phyloP scores from a whole-genome alignment of 23 red algal genomes.

The Gracilaria gracilis region DNA sequence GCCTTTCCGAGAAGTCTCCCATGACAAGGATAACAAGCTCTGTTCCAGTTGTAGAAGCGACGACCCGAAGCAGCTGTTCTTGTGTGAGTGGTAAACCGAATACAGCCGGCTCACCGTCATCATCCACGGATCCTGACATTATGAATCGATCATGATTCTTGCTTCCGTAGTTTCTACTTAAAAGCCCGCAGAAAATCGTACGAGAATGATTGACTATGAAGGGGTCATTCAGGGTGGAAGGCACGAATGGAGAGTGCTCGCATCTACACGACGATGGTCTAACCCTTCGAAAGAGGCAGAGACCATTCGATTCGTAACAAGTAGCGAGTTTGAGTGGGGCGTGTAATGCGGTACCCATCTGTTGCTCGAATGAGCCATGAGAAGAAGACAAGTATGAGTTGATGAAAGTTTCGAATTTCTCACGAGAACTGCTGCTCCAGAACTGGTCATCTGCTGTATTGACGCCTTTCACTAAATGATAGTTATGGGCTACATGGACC shows the following conservation, averaged over 20 bases:
- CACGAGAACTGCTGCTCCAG: slow-evolving; percentile 78
- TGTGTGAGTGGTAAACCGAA: slow-evolving; percentile 68
- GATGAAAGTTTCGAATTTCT: slow-evolving; percentile 86
- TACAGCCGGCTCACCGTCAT: background rate
- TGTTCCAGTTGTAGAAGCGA: slow-evolving; percentile 29
- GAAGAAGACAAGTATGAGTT: slow-evolving; percentile 88
- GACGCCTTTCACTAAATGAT: slow-evolving; percentile 65
- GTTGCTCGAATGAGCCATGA: slow-evolving; percentile 84
- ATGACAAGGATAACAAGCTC: slow-evolving; percentile 59
- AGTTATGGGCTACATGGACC: slow-evolving; percentile 86
- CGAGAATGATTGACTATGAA: slow-evolving; percentile 69
- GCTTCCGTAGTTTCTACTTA: slow-evolving; percentile 38
- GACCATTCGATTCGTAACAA: slow-evolving; percentile 73
- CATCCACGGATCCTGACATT: slow-evolving; percentile 39
- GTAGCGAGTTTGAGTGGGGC: slow-evolving; percentile 87
- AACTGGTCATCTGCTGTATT: slow-evolving; percentile 45
- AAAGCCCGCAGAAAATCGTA: slow-evolving; percentile 85
- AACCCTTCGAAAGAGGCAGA: slow-evolving; percentile 75
- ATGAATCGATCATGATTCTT: slow-evolving; percentile 22
- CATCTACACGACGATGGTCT: slow-evolving; percentile 86
- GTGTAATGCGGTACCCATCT: slow-evolving; percentile 91
- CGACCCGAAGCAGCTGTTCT: slow-evolving; percentile 17
- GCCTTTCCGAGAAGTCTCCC: slow-evolving; percentile 48
- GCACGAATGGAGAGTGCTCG: slow-evolving; percentile 88
- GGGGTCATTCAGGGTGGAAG: slow-evolving; percentile 82